Evolutionary conservation across 371 early-diverging fungal genomes (phyloP), one percentile per base, ranked within the genome.

Genomic region (Mucor sp.): DNA sequence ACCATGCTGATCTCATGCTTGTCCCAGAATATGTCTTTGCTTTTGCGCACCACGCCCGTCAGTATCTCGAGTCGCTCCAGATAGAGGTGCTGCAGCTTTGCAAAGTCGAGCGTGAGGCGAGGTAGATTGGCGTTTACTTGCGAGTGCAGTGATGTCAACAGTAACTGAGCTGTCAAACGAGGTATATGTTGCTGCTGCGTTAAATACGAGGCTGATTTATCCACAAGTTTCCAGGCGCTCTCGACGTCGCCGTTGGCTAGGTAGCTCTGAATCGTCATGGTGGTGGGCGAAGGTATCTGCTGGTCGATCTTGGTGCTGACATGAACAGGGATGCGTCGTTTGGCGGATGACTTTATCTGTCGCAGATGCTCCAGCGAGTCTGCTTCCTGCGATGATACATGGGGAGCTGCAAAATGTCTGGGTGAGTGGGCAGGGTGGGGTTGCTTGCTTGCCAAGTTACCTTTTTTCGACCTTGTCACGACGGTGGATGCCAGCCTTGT

Each of bases 191-290:
- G 11, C 11, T 69, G 60, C 12, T 60, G n/a, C 17, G 63, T 44
- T 6, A 58, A 35, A 17, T 23, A 27, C 21, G 28, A 14, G 3
- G 37, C 21, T 0, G 60, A 62, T 32, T 56, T 43, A 37, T 75
- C 72, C 37, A 80, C 70, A 33, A 63, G 23, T 47, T 69, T 68
- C 77, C 78, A 80, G 0, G 80, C 80, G 43, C 65, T 35, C 17
- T 60, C 60, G 12, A 32, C 23, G 14, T 80, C 60, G 0, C 66
- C 65, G 4, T 58, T 50, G 28, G 71, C 60, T 14, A 78, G 41
- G 25, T 69, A 58, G 6, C 64, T 50, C 25, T 72, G 76, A 44
- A 80, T 68, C 6, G 75, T 43, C 27, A 77, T 50, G 1, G 71
- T 44, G n/a, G 60, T 64, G 14, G 78, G 70, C 3, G 74, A 63